Conservation (phyloP, 805 yeast species). For the Hanseniaspora lindneri region DNA sequence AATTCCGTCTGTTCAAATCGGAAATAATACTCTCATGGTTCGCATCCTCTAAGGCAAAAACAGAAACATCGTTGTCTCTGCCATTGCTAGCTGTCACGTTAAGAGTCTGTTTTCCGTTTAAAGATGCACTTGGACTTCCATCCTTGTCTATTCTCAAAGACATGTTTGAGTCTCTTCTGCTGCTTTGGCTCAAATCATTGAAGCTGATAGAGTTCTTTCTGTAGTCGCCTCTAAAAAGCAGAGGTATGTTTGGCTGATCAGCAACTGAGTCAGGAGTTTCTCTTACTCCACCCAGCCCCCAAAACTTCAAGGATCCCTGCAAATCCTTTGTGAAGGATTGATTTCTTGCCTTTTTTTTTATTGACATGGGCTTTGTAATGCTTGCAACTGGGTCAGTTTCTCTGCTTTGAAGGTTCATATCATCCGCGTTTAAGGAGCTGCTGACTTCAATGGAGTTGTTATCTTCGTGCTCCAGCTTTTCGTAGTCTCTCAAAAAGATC, state of each 20-base stretch:
- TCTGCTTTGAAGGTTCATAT: background rate
- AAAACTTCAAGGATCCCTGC: constrained; percentile 23
- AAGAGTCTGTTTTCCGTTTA: background rate
- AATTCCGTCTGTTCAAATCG: background rate
- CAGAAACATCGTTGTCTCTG: constrained; percentile 2
- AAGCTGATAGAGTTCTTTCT: background rate
- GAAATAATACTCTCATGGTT: constrained; percentile 3
- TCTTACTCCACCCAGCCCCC: constrained; percentile 24
- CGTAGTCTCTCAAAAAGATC: constrained; percentile 8
- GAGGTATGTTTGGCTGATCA: background rate
- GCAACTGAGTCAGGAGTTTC: constrained; percentile 11
- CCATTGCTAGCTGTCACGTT: background rate
- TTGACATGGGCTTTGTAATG: constrained; percentile 19
- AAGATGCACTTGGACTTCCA: background rate
- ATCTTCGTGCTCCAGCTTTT: background rate
- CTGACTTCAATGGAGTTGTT: background rate
- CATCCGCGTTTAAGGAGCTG: background rate
- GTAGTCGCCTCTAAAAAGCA: background rate
- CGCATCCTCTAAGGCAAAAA: background rate
- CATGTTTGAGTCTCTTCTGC: background rate
- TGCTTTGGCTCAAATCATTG: background rate
- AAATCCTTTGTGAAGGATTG: constrained; percentile 24
- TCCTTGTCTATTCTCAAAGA: background rate
- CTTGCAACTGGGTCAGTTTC: background rate
- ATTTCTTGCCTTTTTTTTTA: constrained; percentile 17